Base-by-base conservation (phyloP, 2,329 filamentous ascomycete genomes). In the Penicillium sp. region DNA sequence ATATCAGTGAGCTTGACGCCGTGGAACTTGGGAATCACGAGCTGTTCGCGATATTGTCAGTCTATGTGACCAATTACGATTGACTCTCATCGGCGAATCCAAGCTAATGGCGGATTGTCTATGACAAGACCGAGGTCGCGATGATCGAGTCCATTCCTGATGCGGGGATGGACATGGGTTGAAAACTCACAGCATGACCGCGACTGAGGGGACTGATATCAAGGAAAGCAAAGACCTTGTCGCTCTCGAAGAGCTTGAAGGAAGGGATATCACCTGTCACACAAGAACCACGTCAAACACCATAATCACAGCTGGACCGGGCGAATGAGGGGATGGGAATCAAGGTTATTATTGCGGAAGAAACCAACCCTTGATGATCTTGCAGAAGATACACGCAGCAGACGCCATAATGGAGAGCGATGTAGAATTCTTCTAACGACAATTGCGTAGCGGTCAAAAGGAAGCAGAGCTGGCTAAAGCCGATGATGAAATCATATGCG, bases 21-120 rank as follows among this genome's bases (percentile, higher is more conserved):
- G 68, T 98, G 92, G 68, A 79, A 77, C 70, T 98, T 98, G 49
- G 92, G 92, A 51, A 98, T 94, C 44, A 98, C 84, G 60, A 98
- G 87, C 90, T 94, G 43, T 44, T 32, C 15, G 18, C 15, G 2
- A 9, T 15, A 15, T 27, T 6, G 25, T 27, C 25, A 27, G 25
- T 13, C 25, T 27, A 9, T n/a, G n/a, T n/a, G n/a, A n/a, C n/a
- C n/a, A n/a, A n/a, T n/a, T n/a, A n/a, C n/a, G n/a, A n/a, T n/a
- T n/a, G n/a, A n/a, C n/a, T n/a, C n/a, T n/a, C n/a, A n/a, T n/a
- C n/a, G n/a, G n/a, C 18, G 18, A 9, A 22, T 27, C 12, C 4
- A 27, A 11, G 11, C 22, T 23, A 6, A 6, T 23, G 6, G 25
- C 6, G 25, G 4, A 27, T 11, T n/a, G 10, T 27, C 25, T 4